phyloP scores from a whole-genome alignment of 257 asterid genomes.

The Handroanthus guayacan region DNA sequence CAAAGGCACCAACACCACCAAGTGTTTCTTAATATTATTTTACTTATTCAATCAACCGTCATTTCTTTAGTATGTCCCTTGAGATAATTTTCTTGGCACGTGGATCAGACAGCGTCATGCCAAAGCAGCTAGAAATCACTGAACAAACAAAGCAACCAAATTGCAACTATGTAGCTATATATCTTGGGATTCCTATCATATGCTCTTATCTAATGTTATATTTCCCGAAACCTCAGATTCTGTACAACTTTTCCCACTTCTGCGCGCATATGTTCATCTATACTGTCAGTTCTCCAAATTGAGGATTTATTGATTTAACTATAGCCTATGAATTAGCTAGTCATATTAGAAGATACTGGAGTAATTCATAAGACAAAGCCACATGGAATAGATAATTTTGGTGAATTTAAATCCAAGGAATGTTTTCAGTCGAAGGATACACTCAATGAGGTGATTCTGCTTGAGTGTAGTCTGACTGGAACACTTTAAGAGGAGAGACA shows the following conservation, averaged over 20 bases:
- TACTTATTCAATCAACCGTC: not conserved
- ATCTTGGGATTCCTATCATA: not conserved
- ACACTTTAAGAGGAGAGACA: slow-evolving; percentile 25
- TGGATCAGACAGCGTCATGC: not conserved
- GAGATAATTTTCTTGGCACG: not conserved
- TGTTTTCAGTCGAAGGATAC: not conserved
- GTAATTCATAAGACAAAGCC: not conserved
- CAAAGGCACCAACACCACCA: not conserved
- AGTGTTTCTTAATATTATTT: not conserved
- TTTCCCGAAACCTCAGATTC: not conserved
- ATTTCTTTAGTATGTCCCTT: not conserved
- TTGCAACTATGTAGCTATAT: not conserved
- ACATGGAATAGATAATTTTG: not conserved
- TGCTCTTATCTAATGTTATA: not conserved
- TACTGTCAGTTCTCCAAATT: not conserved
- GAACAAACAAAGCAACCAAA: not conserved
- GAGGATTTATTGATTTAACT: not conserved
- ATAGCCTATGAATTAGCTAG: not conserved
- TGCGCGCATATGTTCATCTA: not conserved
- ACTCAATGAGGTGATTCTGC: not conserved
- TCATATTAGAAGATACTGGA: slow-evolving; percentile 12
- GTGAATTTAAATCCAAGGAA: too few relatives aligned
- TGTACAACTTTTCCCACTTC: not conserved
- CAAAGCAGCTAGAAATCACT: not conserved
- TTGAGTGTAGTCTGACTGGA: not conserved